Conservation (phyloP, 768 basidiomycete species). For the Rhizopogon rudus region DNA sequence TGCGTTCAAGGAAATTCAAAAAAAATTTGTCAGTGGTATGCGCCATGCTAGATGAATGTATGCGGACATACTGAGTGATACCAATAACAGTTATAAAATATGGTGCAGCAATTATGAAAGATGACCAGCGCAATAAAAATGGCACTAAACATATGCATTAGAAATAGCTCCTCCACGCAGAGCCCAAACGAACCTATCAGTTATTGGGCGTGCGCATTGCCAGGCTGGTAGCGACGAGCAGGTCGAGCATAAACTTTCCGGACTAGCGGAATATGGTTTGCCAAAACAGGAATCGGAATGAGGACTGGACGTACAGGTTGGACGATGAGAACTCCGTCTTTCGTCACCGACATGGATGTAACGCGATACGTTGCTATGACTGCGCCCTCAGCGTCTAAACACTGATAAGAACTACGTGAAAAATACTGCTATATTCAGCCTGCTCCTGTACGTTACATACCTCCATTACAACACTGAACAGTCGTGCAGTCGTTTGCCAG, state of each 20-base stretch:
- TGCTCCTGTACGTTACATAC: constrained; percentile 7
- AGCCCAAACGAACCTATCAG: constrained; percentile 1
- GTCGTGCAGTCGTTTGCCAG: constrained; percentile 10
- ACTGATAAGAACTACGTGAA: constrained; percentile 7
- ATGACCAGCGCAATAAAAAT: background rate
- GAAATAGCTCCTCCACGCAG: background rate
- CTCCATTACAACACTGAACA: constrained; percentile 20
- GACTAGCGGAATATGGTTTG: constrained; percentile 9
- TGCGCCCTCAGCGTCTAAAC: constrained; percentile 10
- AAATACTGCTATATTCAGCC: background rate
- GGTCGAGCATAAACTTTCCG: constrained; percentile 18
- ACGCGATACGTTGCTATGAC: constrained; percentile 24
- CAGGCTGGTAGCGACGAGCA: constrained; percentile 23
- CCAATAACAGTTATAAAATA: too few relatives aligned
- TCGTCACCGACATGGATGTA: constrained; percentile 17
- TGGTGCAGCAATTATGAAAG: background rate
- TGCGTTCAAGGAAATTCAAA: background rate
- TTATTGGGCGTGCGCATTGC: constrained; percentile 18
- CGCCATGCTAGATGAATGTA: background rate
- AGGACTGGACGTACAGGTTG: constrained; percentile 16
- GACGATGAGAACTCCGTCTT: constrained; percentile 23
- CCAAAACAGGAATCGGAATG: background rate
- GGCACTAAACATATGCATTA: background rate
- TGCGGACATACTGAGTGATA: background rate
- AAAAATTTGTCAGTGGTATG: background rate